Percentiles rank a stretch among this genome's conserved stretches.
phyloP scores from a whole-genome alignment of 1,284 basidiomycete species.

The Cryptococcus maquisensis region DNA sequence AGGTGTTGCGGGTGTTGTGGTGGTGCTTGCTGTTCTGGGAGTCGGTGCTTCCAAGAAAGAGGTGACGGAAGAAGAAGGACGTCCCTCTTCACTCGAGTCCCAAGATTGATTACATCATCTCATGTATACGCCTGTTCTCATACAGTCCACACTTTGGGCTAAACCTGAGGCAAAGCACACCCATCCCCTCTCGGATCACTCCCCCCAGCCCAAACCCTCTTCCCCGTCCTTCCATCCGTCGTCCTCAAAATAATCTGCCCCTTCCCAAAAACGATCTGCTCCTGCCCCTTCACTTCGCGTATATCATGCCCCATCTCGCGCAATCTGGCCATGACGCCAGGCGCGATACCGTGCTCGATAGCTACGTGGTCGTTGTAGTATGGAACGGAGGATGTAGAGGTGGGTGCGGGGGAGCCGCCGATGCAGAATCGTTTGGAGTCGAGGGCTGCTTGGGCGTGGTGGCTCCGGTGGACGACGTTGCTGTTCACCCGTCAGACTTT shows the following conservation, averaged over 20 bases:
- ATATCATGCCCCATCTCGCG: slow-evolving; percentile 83
- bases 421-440: slow-evolving; percentile 92
- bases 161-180: slow-evolving; percentile 24
- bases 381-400: slow-evolving; percentile 25
- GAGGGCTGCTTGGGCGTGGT: slow-evolving; percentile 67
- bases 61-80: background rate
- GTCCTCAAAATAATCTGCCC: slow-evolving; percentile 26
- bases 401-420: slow-evolving; percentile 58
- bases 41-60: slow-evolving; percentile 1
- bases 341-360: slow-evolving; percentile 74
- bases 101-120: background rate
- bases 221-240: slow-evolving; percentile 18
- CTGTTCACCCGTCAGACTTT: slow-evolving; percentile 51
- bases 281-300: slow-evolving; percentile 45
- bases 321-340: slow-evolving; percentile 59
- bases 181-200: slow-evolving; percentile 29
- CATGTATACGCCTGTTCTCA: background rate
- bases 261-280: slow-evolving; percentile 27
- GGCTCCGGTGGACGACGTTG: slow-evolving; percentile 19
- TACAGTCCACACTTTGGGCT: background rate
- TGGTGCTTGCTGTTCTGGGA: slow-evolving; percentile 1
- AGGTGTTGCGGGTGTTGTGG: slow-evolving; percentile 12
- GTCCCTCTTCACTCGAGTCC: background rate
- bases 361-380: slow-evolving; percentile 72
- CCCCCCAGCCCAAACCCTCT: slow-evolving; percentile 24